phyloP scores from a whole-genome alignment of 2,329 filamentous ascomycete species.

The Verticillium longisporum region DNA sequence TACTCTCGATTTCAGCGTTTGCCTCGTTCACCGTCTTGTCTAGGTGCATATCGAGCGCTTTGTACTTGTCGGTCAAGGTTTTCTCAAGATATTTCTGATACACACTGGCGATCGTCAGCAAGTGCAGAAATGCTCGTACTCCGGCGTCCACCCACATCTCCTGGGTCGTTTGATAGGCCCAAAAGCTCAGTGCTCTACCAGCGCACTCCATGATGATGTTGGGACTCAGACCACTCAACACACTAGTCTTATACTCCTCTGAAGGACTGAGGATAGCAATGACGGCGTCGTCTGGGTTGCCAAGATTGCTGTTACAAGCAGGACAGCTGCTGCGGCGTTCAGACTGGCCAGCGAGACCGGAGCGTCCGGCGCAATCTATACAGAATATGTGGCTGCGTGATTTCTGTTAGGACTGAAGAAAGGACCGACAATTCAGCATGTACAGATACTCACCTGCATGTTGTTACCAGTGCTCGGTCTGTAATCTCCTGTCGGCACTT shows the following conservation, averaged over 20 bases:
- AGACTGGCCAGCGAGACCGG: conserved; percentile 50
- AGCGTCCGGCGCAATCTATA: conserved; percentile 59
- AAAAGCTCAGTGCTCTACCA: conserved; percentile 71
- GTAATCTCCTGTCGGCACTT: conserved; percentile 65
- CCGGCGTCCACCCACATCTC: conserved; percentile 56
- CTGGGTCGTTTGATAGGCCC: conserved; percentile 78
- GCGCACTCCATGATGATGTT: conserved; percentile 82
- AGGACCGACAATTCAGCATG: not conserved
- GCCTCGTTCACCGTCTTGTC: conserved; percentile 71
- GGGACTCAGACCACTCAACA: conserved; percentile 77
- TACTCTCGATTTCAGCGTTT: conserved; percentile 60
- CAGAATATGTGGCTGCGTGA: conserved; percentile 75
- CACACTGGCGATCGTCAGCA: conserved; percentile 37
- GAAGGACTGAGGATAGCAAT: conserved; percentile 66
- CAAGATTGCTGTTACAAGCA: conserved; percentile 63
- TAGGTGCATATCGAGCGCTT: conserved; percentile 55
- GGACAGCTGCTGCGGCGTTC: conserved; percentile 57
- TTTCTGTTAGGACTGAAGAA: not conserved
- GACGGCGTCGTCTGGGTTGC: conserved; percentile 68
- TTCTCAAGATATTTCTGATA: conserved; percentile 74
- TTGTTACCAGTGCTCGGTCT: conserved; percentile 75
- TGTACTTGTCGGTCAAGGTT: conserved; percentile 66
- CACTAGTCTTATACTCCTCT: conserved; percentile 85
- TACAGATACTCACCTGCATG: conserved; percentile 59
- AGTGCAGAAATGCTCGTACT: not conserved